Conservation (phyloP, 2,329 filamentous ascomycete genomes). For the Nemania sp. region DNA sequence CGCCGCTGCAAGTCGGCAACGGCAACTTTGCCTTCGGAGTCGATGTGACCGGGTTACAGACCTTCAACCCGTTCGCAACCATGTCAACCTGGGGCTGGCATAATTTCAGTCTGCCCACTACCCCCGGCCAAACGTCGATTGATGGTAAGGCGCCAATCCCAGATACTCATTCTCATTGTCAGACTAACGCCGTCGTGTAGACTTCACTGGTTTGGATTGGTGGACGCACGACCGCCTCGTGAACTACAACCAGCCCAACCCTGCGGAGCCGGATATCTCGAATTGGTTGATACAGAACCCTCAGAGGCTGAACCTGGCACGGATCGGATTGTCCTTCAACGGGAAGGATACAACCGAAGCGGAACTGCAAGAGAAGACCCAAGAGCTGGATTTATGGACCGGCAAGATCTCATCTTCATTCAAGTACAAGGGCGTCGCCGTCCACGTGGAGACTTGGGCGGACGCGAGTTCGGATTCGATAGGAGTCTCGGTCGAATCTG, state of each 20-base stretch:
- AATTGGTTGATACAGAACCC: constrained; percentile 54
- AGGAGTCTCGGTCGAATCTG: constrained; percentile 49
- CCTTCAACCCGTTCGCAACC: constrained; percentile 51
- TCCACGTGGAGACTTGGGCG: constrained; percentile 51
- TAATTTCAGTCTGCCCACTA: constrained; percentile 52
- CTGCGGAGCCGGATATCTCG: constrained; percentile 47
- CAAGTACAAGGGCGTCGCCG: constrained; percentile 44
- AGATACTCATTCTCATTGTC: neutral
- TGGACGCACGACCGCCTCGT: constrained; percentile 49
- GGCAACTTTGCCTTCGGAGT: constrained; percentile 55
- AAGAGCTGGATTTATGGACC: constrained; percentile 54
- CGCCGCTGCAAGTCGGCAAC: constrained; percentile 57
- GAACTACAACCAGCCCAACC: constrained; percentile 49
- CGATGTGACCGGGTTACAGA: constrained; percentile 53
- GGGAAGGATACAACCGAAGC: constrained; percentile 47
- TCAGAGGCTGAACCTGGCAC: constrained; percentile 55
- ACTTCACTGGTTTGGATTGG: constrained; percentile 50
- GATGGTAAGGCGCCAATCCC: constrained; percentile 37
- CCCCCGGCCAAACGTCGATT: constrained; percentile 43
- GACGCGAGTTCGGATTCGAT: constrained; percentile 53
- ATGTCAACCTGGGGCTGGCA: constrained; percentile 57
- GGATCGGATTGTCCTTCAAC: constrained; percentile 52
- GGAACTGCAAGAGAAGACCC: constrained; percentile 45
- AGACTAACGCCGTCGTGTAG: constrained; percentile 27
- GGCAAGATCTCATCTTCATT: constrained; percentile 52